Base-by-base conservation (phyloP, 176 grass and related monocot species). In the Microstegium vimineum region DNA sequence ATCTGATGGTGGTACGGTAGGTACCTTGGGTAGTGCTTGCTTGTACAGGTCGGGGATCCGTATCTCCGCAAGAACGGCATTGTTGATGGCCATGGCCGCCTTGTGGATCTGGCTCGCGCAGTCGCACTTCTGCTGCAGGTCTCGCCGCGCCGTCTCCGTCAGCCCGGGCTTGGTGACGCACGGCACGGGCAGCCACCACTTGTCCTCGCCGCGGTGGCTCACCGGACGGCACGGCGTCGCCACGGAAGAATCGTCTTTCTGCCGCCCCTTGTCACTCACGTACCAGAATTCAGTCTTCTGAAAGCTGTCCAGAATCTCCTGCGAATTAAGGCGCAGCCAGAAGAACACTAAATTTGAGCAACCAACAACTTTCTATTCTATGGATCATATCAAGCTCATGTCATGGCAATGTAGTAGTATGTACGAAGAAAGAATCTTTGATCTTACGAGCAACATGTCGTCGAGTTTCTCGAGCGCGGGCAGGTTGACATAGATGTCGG, bases 211-310 rank as follows among this genome's bases (percentile, higher is more conserved):
- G 16, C 86, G 82, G 79, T 87, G 87, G 75, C 76, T 81, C 71
- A 22, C 75, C 71, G 77, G 79, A 61, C 54, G 18, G 73, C 86
- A 83, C 10, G 88, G 87, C 81, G 73, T 80, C 18, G 72, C 75
- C 40, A 34, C 72, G 78, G 78, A 56, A 31, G 78, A 56, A 31
- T 80, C 74, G 0, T 86, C 82, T 69, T 73, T 75, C 66, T 66
- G 76, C 16, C 35, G 69, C 15, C 33, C 76, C 57, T 91, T 91
- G 85, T 93, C 86, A 46, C 86, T 90, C 7, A 93, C 69, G 81
- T 98, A 98, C 92, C 90, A 95, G 82, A 98, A 95, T 74, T 98
- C 95, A 1, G 92, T 95, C 76, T 93, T 91, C 92, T 91, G 88
- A 60, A 95, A 95, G 61, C 88, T 84, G 43, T 95, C 92, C 73